phyloP scores from a whole-genome alignment of 2,329 filamentous ascomycete genomes.

The Metarhizium humberi region DNA sequence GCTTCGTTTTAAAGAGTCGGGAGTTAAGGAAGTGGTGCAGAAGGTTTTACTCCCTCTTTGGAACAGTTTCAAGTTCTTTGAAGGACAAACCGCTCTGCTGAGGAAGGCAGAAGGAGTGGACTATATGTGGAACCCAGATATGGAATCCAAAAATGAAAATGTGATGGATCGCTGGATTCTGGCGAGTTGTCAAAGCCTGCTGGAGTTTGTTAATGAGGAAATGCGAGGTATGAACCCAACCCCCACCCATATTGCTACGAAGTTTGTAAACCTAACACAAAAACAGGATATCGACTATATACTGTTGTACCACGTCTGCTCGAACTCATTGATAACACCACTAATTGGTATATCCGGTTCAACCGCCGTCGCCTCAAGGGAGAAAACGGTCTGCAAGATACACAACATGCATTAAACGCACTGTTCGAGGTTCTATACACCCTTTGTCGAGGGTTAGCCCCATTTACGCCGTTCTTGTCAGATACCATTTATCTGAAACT shows the following conservation, averaged over 20 bases:
- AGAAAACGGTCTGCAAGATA: constrained; percentile 77
- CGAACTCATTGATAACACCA: constrained; percentile 81
- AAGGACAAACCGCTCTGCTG: constrained; percentile 73
- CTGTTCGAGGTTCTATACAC: constrained; percentile 91
- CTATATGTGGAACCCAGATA: constrained; percentile 68
- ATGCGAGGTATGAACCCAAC: constrained; percentile 57
- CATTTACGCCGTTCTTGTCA: constrained; percentile 91
- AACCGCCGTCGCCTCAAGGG: constrained; percentile 88
- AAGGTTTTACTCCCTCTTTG: constrained; percentile 85
- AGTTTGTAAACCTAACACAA: neutral
- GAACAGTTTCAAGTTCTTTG: constrained; percentile 97
- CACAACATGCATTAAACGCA: constrained; percentile 82
- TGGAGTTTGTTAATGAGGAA: constrained; percentile 87
- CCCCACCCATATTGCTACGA: neutral
- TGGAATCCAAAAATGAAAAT: constrained; percentile 70
- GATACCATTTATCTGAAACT: constrained; percentile 89
- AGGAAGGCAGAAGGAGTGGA: constrained; percentile 77
- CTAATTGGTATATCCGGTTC: constrained; percentile 98
- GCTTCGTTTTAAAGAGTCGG: constrained; percentile 80
- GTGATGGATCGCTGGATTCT: constrained; percentile 97
- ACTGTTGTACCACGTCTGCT: constrained; percentile 84
- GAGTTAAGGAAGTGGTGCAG: constrained; percentile 89
- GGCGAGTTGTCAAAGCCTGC: constrained; percentile 80
- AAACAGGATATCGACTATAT: constrained; percentile 62
- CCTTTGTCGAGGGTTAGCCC: constrained; percentile 76